Conservation (phyloP, 768 basidiomycete genomes). For the Russula brevipes region DNA sequence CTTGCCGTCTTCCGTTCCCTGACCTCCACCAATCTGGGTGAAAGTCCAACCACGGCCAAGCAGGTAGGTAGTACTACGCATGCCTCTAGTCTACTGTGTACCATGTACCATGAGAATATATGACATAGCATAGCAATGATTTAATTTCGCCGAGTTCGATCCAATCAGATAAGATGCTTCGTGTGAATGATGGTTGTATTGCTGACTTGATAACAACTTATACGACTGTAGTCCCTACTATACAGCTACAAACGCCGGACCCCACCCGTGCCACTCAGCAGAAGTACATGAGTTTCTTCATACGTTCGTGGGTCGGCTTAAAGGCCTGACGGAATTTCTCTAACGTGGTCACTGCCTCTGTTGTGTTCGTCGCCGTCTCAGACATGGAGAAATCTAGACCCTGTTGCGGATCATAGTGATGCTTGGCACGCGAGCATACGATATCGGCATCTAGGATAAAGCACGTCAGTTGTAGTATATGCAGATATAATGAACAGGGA, state of each 20-base stretch:
- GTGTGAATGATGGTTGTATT: background rate
- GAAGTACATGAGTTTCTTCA: conserved; percentile 39
- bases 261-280: conserved; percentile 26
- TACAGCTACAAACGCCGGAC: background rate
- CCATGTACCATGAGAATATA: conserved; percentile 5
- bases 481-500: conserved; percentile 26
- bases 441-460: conserved; percentile 63
- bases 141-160: background rate
- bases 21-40: conserved; percentile 58
- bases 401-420: conserved; percentile 68
- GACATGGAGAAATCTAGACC: conserved; percentile 56
- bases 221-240: background rate
- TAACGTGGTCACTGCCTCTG: conserved; percentile 39
- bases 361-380: conserved; percentile 38
- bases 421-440: conserved; percentile 70
- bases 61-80: conserved; percentile 27
- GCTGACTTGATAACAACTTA: background rate
- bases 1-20: conserved; percentile 49
- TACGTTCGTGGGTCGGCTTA: conserved; percentile 49
- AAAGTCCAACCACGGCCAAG: conserved; percentile 57
- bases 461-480: background rate
- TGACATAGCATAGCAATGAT: background rate
- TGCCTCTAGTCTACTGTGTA: conserved; percentile 22
- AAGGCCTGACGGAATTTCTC: conserved; percentile 45
- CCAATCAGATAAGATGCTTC: background rate